phyloP scores from a whole-genome alignment of 805 yeast genomes.

The Ogataea angusta region DNA sequence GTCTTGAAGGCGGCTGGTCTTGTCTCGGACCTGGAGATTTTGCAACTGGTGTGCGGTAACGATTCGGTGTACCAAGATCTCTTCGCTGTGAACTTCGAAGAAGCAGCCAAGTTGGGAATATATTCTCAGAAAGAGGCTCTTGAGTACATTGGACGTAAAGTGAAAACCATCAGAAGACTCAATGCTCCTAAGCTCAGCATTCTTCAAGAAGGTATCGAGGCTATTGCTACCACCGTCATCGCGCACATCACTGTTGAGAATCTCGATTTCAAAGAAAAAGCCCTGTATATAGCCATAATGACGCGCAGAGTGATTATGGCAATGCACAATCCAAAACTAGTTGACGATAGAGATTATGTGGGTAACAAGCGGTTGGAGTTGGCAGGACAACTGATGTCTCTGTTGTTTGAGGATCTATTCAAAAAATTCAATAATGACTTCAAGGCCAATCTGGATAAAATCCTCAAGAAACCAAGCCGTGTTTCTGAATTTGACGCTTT shows the following conservation, averaged over 20 bases:
- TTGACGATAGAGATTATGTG: slow-evolving; percentile 98
- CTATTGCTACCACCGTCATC: slow-evolving; percentile 90
- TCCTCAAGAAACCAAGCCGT: slow-evolving; percentile 87
- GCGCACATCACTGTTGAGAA: slow-evolving; percentile 87
- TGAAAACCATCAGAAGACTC: slow-evolving; percentile 86
- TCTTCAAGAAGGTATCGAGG: slow-evolving; percentile 94
- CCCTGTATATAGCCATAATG: slow-evolving; percentile 92
- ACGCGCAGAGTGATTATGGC: slow-evolving; percentile 95
- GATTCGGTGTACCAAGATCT: slow-evolving; percentile 86
- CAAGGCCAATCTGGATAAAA: slow-evolving; percentile 91
- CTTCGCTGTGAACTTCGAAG: slow-evolving; percentile 91
- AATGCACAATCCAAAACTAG: slow-evolving; percentile 88
- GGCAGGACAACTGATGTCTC: slow-evolving; percentile 95
- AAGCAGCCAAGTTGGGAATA: slow-evolving; percentile 79
- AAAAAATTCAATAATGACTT: slow-evolving; percentile 94
- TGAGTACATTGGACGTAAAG: slow-evolving; percentile 85
- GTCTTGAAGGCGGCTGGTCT: slow-evolving; percentile 94
- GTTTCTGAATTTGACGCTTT: slow-evolving; percentile 95
- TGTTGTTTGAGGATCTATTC: slow-evolving; percentile 93
- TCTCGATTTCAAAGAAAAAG: slow-evolving; percentile 89
- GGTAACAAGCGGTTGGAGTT: slow-evolving; percentile 96
- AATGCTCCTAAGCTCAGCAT: slow-evolving; percentile 76
- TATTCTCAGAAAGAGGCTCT: slow-evolving; percentile 93
- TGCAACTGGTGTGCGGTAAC: slow-evolving; percentile 92
- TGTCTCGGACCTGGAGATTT: slow-evolving; percentile 85